Evolutionary conservation across 768 basidiomycete species (phyloP).

Genomic region (Pleurotus tuber-regium): DNA sequence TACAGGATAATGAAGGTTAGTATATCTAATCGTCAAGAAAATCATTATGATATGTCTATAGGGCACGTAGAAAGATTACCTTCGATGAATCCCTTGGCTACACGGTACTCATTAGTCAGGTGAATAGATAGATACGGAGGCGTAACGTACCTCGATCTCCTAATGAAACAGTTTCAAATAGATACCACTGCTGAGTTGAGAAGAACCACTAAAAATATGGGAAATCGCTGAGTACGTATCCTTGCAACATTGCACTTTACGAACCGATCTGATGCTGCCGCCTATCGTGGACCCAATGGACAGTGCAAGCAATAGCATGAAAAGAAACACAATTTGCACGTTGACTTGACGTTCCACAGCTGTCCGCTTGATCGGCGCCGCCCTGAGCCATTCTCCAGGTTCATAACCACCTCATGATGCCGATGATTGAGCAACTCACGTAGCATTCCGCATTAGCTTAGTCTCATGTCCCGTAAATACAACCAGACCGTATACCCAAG

Average conservation of each 20-base stretch:
- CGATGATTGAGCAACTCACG: constrained; percentile 53
- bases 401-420: not conserved
- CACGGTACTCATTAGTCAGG: constrained; percentile 5
- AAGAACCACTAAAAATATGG: constrained; percentile 68
- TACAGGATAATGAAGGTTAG: constrained; percentile 98
- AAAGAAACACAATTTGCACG: constrained; percentile 92
- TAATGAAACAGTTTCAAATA: constrained; percentile 61
- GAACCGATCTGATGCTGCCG: constrained; percentile 71
- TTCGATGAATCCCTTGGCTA: constrained; percentile 81
- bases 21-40: constrained; percentile 57
- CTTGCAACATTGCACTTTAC: not conserved
- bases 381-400: constrained; percentile 41
- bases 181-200: constrained; percentile 87
- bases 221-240: not conserved
- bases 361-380: constrained; percentile 95
- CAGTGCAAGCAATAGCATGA: constrained; percentile 80
- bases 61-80: constrained; percentile 39
- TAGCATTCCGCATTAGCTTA: constrained; percentile 97
- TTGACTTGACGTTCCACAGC: constrained; percentile 97
- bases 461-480: constrained; percentile 98
- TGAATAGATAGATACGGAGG: constrained; percentile 6
- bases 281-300: constrained; percentile 93
- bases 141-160: constrained; percentile 55
- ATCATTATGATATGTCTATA: not conserved
- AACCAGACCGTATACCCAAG: constrained; percentile 92